Percentiles rank a stretch among this genome's conserved stretches.
Conservation (phyloP, 2,329 filamentous ascomycete genomes). For the Macrophomina phaseolina region DNA sequence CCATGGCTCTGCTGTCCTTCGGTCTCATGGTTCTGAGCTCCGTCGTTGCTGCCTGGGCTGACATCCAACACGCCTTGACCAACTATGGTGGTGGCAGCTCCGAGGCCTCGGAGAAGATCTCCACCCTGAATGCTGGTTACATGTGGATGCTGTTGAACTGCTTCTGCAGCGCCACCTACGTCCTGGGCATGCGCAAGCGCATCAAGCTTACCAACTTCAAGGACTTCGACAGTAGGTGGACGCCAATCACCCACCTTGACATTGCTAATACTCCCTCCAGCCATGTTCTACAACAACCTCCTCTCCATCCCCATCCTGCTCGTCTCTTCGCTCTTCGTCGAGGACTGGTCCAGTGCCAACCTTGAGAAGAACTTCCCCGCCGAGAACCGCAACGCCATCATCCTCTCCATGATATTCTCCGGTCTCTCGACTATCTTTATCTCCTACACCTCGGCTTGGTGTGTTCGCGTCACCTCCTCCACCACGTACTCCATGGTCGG, state of each 20-base stretch:
- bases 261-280: conserved; percentile 53
- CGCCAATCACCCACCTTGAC: neutral
- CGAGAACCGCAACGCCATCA: conserved; percentile 78
- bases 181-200: conserved; percentile 94
- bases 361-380: conserved; percentile 84
- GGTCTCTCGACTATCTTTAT: conserved; percentile 95
- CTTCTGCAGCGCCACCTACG: conserved; percentile 87
- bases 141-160: conserved; percentile 99
- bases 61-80: conserved; percentile 84
- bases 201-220: conserved; percentile 99
- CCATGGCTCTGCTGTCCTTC: conserved; percentile 88
- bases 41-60: conserved; percentile 93
- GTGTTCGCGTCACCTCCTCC: conserved; percentile 93
- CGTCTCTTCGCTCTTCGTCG: conserved; percentile 77
- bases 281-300: conserved; percentile 99
- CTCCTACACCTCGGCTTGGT: conserved; percentile 99
- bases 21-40: conserved; percentile 96
- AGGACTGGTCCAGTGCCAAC: conserved; percentile 92
- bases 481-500: conserved; percentile 99
- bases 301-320: conserved; percentile 93
- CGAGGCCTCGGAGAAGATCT: conserved; percentile 76
- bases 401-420: conserved; percentile 91
- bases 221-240: conserved; percentile 94
- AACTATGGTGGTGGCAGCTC: conserved; percentile 59
- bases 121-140: conserved; percentile 92